Evolutionary conservation across 2,329 filamentous ascomycete species (phyloP).

Genomic region (Botrytis fragariae): DNA sequence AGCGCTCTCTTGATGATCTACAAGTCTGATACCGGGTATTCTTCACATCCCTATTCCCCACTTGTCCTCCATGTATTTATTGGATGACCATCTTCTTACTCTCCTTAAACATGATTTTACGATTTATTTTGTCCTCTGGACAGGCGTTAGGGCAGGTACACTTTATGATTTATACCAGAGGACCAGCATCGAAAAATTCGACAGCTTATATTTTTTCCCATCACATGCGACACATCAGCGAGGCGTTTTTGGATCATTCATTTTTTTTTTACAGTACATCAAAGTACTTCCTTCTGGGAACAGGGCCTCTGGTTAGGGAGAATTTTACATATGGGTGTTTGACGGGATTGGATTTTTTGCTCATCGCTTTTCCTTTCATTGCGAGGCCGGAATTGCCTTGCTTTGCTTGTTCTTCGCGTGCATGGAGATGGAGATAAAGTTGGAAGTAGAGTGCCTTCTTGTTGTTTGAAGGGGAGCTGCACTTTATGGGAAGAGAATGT

Average conservation of each 20-base stretch:
- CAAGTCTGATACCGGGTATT: neutral
- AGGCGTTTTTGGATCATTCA: constrained; percentile 18
- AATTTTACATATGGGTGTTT: constrained; percentile 18
- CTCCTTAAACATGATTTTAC: constrained; percentile 9
- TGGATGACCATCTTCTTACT: constrained; percentile 8
- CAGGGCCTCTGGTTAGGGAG: constrained; percentile 21
- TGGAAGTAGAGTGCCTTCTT: neutral
- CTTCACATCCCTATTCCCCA: neutral
- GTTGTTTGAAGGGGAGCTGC: neutral
- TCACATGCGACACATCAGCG: constrained; percentile 22
- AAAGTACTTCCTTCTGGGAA: constrained; percentile 17
- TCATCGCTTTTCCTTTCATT: neutral
- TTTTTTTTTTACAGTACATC: constrained; percentile 17
- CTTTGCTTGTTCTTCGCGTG: neutral
- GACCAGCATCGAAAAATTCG: constrained; percentile 15
- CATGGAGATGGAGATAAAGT: neutral
- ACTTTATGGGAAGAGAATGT: neutral
- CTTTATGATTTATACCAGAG: constrained; percentile 21
- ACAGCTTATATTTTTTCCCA: constrained; percentile 17
- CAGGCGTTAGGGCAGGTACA: constrained; percentile 15
- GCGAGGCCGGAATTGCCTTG: neutral
- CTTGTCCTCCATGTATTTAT: neutral
- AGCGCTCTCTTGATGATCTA: neutral
- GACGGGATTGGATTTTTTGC: neutral
- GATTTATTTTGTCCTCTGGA: constrained; percentile 14